Percentiles rank a stretch among this genome's conserved stretches.
phyloP scores from a whole-genome alignment of 1,284 basidiomycete genomes.

The Taiwanofungus camphoratus region DNA sequence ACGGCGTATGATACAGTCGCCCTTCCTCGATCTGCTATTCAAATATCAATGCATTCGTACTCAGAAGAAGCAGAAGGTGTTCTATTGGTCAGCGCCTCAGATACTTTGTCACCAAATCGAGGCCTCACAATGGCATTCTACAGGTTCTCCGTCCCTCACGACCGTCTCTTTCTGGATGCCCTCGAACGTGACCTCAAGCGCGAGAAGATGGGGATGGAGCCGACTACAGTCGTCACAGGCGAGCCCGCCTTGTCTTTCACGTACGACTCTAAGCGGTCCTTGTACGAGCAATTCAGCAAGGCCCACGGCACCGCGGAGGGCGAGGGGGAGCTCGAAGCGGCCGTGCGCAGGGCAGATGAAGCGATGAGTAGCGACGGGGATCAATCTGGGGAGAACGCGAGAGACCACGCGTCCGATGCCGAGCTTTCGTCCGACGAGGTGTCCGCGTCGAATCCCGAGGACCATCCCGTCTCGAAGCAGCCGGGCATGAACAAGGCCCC shows the following conservation, averaged over 20 bases:
- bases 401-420: conserved; percentile 15
- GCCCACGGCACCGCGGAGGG: conserved; percentile 45
- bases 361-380: conserved; percentile 16
- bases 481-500: conserved; percentile 17
- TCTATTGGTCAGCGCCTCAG: too few species aligned
- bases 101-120: too few species aligned
- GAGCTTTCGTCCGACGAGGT: conserved; percentile 22
- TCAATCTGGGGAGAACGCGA: conserved; percentile 20
- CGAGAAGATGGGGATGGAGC: conserved; percentile 82
- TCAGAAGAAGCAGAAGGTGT: conserved; percentile 94
- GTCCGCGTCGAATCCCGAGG: conserved; percentile 18
- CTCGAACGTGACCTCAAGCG: conserved; percentile 90
- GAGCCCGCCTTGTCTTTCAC: conserved; percentile 81
- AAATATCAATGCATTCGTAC: conserved; percentile 93
- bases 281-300: conserved; percentile 83
- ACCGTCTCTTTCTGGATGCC: conserved; percentile 92
- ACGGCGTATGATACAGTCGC: conserved; percentile 46
- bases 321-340: conserved; percentile 53
- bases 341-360: conserved; percentile 41
- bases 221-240: conserved; percentile 70
- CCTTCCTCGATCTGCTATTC: conserved; percentile 88
- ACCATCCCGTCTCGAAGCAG: conserved; percentile 16
- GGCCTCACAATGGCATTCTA: conserved; percentile 14
- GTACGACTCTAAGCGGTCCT: conserved; percentile 78
- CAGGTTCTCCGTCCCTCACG: conserved; percentile 84